phyloP scores from a whole-genome alignment of 352 stramenopile genomes.

The Globisporangium irregulare region DNA sequence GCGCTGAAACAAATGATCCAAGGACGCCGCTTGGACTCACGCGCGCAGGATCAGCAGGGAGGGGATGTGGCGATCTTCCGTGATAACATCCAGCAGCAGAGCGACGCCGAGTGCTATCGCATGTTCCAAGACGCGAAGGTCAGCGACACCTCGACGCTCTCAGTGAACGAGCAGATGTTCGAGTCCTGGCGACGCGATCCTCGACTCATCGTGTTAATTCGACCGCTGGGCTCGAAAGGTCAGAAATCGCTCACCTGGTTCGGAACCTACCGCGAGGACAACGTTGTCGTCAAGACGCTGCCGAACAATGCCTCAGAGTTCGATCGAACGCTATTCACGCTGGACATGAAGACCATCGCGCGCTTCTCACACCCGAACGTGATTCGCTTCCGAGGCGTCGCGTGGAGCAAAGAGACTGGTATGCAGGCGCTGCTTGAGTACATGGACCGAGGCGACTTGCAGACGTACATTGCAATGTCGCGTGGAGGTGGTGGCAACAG shows the following conservation, averaged over 20 bases:
- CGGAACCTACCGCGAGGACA: conserved; percentile 22
- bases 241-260: conserved; percentile 65
- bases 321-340: conserved; percentile 23
- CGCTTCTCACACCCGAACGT: conserved; percentile 25
- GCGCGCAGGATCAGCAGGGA: not conserved
- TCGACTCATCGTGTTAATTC: not conserved
- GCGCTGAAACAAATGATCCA: conserved; percentile 5
- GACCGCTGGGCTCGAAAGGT: conserved; percentile 28
- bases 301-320: conserved; percentile 6
- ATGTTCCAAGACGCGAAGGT: conserved; percentile 8
- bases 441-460: conserved; percentile 29
- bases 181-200: conserved; percentile 11
- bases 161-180: conserved; percentile 5
- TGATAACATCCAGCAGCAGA: conserved; percentile 2
- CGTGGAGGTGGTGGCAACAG: not conserved
- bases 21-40: not conserved
- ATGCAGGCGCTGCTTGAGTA: conserved; percentile 27
- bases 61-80: not conserved
- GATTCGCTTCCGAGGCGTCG: conserved; percentile 23
- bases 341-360: conserved; percentile 18
- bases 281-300: conserved; percentile 17
- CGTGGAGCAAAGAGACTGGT: conserved; percentile 16
- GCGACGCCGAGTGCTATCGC: conserved; percentile 14
- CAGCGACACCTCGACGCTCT: conserved; percentile 14
- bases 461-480: conserved; percentile 19